These are phyloP conservation scores for Rhodofomes roseus DNA, from an alignment of 1,284 basidiomycete genomes.

Conservation along the genomic window DNA sequence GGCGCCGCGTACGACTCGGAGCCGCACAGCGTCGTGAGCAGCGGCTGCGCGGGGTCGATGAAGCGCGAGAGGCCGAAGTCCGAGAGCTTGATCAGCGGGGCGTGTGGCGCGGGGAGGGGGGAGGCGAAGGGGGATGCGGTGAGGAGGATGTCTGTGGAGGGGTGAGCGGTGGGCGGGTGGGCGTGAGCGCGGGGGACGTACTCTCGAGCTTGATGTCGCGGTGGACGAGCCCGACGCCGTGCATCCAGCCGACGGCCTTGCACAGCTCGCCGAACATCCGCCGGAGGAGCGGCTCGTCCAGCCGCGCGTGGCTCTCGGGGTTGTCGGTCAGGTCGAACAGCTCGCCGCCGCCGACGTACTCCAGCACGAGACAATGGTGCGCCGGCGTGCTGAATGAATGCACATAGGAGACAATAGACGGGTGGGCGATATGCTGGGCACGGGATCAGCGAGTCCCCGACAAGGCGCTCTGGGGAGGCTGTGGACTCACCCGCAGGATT, in stretches of 20 bases:
- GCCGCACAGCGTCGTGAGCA: constrained; percentile 85
- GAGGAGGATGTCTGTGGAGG: constrained; percentile 48
- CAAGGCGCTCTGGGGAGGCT: constrained; percentile 6
- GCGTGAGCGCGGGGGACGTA: constrained; percentile 37
- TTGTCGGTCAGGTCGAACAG: constrained; percentile 76
- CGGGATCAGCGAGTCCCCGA: background rate
- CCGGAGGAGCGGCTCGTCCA: constrained; percentile 60
- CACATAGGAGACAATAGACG: constrained; percentile 76
- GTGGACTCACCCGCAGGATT: constrained; percentile 61
- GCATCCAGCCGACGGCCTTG: constrained; percentile 87
- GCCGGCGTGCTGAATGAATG: constrained; percentile 68
- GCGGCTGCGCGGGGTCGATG: constrained; percentile 66
- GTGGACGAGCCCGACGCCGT: constrained; percentile 83
- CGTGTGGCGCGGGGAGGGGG: constrained; percentile 39
- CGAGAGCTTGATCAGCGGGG: constrained; percentile 80
- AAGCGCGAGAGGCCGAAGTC: constrained; percentile 92
- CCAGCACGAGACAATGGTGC: constrained; percentile 82
- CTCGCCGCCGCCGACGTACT: constrained; percentile 80
- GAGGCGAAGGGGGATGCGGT: constrained; percentile 34
- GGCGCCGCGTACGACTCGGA: constrained; percentile 92
- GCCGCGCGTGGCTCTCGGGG: constrained; percentile 46
- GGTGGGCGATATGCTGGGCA: constrained; percentile 76
- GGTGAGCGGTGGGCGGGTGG: background rate
- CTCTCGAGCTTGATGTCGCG: constrained; percentile 95
- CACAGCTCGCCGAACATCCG: constrained; percentile 81